A percentile compares a stretch with the other conserved stretches of the same genome.
Evolutionary conservation across 768 basidiomycete species (phyloP).

Genomic region (Tephrocybe rancida): DNA sequence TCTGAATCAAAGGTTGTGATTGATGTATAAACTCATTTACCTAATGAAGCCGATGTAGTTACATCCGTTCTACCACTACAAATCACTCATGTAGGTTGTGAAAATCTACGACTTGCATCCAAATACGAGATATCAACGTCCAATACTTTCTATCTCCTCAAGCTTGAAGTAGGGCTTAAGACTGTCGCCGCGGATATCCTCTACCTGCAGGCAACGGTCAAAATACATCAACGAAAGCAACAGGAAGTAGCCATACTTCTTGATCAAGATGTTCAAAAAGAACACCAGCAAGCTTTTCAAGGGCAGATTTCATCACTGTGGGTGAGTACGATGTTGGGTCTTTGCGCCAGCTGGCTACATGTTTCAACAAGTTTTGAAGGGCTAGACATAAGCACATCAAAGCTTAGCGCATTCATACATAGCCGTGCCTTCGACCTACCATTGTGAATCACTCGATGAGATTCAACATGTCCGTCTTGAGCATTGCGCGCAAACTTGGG

Average conservation of each 20-base stretch:
- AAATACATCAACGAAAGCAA: not conserved
- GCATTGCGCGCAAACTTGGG: conserved; percentile 42
- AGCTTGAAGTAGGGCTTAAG: conserved; percentile 55
- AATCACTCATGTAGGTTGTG: no score
- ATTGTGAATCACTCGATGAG: conserved; percentile 56
- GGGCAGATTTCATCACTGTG: conserved; percentile 46
- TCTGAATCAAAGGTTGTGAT: not conserved
- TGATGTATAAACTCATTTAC: no score
- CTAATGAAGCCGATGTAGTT: no score
- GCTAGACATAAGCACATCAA: conserved; percentile 28
- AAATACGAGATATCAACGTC: not conserved
- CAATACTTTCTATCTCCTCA: conserved; percentile 39
- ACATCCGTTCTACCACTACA: no score
- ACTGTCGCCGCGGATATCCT: conserved; percentile 51
- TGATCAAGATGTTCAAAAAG: conserved; percentile 56
- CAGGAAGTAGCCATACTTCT: conserved; percentile 36
- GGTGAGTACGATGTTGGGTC: conserved; percentile 52
- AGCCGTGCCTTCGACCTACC: conserved; percentile 26
- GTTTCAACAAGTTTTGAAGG: conserved; percentile 40
- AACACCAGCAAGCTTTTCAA: conserved; percentile 51
- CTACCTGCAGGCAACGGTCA: conserved; percentile 33
- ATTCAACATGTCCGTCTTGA: conserved; percentile 46
- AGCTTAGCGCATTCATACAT: not conserved
- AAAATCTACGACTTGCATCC: no score
- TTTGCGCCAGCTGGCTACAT: conserved; percentile 43